Base-by-base conservation (phyloP, 208 protist genomes). In the Plasmodiophora brassicae region DNA sequence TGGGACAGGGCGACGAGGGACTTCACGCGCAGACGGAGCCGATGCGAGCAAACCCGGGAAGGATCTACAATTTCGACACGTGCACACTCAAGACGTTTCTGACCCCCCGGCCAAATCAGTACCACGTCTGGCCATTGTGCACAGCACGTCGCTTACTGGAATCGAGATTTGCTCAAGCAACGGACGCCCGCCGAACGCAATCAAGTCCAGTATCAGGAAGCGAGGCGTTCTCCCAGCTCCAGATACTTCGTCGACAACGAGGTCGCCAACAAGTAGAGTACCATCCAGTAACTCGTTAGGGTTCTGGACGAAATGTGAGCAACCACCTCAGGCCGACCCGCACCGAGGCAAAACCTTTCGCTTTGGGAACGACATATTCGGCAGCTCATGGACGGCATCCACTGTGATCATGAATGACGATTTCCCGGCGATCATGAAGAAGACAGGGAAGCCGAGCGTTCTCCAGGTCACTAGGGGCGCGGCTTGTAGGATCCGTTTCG, bases 41-140 rank as follows among this genome's bases (percentile, higher is more conserved):
- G 5, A 78, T 32, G 41, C 5, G 5, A 14, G 32, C 10, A 78
- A 5, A 38, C 32, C 5, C 65, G 5, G 32, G n/a, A 14, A 78
- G 65, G 14, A 5, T 78, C 65, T 32, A 78, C 65, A 78, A 78
- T 32, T 32, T 78, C 65, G 5, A 44, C 32, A 38, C 65, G 65
- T 44, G 65, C 65, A 32, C 65, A 78, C 41, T 78, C 65, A 14
- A 78, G 41, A 38, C 65, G 65, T n/a, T 78, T 78, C 65, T 78
- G 65, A 78, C n/a, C 10, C 5, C 5, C 32, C 5, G n/a, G 20
- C 41, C 5, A 36, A 36, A 32, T 78, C 20, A 36, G n/a, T 14
- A 78, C 20, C n/a, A 32, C 65, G n/a, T 14, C 32, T 32, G 5
- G 5, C 65, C 32, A 78, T 32, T 78, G 5, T n/a, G n/a, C 10